Evolutionary conservation across 2,329 filamentous ascomycete genomes (phyloP).

Genomic region (Xylariaceae sp.): DNA sequence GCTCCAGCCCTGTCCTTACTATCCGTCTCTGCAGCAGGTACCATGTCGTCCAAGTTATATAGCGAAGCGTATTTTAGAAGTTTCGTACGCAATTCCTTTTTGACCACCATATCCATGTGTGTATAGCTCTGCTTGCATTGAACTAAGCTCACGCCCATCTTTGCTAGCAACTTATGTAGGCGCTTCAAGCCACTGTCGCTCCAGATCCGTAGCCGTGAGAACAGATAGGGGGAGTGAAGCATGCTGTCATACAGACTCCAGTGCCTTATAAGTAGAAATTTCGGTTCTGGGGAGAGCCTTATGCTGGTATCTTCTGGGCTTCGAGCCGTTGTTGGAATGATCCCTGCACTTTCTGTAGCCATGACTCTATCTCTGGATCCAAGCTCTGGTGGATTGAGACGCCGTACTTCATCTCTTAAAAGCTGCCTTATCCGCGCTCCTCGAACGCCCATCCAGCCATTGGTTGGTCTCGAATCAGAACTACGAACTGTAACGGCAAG

Average conservation of each 20-base stretch:
- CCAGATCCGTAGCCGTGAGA: slow-evolving; percentile 92
- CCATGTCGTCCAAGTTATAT: slow-evolving; percentile 92
- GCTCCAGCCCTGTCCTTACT: slow-evolving; percentile 72
- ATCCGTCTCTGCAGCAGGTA: slow-evolving; percentile 78
- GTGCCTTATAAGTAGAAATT: slow-evolving; percentile 89
- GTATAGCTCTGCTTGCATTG: slow-evolving; percentile 96
- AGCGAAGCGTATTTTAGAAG: slow-evolving; percentile 90
- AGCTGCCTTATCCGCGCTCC: slow-evolving; percentile 85
- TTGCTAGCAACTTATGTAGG: slow-evolving; percentile 91
- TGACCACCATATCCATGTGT: slow-evolving; percentile 98
- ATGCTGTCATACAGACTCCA: slow-evolving; percentile 99
- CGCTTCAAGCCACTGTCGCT: slow-evolving; percentile 87
- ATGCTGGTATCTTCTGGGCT: slow-evolving; percentile 93
- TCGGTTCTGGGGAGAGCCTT: slow-evolving; percentile 89
- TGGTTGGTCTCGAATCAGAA: slow-evolving; percentile 62
- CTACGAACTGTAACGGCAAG: slow-evolving; percentile 67
- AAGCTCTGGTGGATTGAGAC: slow-evolving; percentile 81
- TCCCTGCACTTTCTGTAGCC: slow-evolving; percentile 70
- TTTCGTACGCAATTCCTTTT: slow-evolving; percentile 83
- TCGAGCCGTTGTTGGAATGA: slow-evolving; percentile 86
- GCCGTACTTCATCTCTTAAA: slow-evolving; percentile 89
- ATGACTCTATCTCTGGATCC: slow-evolving; percentile 61
- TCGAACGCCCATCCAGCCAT: slow-evolving; percentile 82
- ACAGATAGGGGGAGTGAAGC: slow-evolving; percentile 95
- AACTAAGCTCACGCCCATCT: slow-evolving; percentile 94